A percentile compares a stretch with the other conserved stretches of the same genome.
Conservation (phyloP, 306 rosid species). For the Erythrophleum fordii region DNA sequence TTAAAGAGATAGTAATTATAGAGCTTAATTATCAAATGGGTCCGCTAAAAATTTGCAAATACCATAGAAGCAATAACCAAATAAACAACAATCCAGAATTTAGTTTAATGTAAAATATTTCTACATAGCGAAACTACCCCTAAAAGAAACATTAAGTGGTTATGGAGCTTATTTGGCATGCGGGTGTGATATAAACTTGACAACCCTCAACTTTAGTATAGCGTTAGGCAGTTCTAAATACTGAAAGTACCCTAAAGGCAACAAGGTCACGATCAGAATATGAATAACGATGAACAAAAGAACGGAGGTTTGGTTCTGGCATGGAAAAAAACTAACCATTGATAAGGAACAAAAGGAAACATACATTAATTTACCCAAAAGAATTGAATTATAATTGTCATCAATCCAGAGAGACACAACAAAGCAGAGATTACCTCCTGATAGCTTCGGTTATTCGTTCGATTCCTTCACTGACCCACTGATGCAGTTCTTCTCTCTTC, state of each 20-base stretch:
- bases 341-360: too few relatives aligned
- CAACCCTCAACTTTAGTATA: neutral
- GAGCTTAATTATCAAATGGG: neutral
- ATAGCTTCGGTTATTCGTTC: too few relatives aligned
- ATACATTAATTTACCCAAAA: too few relatives aligned
- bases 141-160: neutral
- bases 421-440: too few relatives aligned
- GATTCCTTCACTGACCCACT: too few relatives aligned
- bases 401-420: too few relatives aligned
- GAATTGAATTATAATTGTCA: too few relatives aligned
- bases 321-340: too few relatives aligned
- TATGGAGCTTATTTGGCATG: neutral
- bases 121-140: neutral
- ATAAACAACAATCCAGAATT: neutral
- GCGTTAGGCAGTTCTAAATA: neutral
- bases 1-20: neutral
- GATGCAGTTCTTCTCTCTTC: too few relatives aligned
- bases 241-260: neutral
- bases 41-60: neutral
- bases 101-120: neutral
- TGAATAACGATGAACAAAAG: neutral
- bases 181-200: neutral
- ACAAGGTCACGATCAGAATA: neutral
- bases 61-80: neutral
- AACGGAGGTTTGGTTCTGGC: too few relatives aligned